Percentiles rank a stretch among this genome's conserved stretches.
Conservation (phyloP, 208 protist genomes). For the Trichomonas tenax region DNA sequence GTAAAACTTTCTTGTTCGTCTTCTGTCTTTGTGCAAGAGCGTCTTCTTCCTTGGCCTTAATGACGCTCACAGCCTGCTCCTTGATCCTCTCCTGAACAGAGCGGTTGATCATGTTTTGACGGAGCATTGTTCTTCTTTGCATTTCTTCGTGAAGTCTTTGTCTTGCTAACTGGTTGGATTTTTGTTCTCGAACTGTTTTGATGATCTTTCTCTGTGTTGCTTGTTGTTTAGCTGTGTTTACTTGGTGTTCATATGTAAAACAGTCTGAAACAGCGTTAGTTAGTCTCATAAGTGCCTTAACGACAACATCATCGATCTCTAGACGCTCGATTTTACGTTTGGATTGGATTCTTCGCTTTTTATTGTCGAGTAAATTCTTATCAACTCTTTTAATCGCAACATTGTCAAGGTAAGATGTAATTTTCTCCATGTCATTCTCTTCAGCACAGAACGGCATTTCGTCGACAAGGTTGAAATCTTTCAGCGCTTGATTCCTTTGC, state of each 20-base stretch:
- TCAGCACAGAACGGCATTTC: background rate
- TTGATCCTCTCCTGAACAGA: background rate
- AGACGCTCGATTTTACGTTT: background rate
- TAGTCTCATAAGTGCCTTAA: background rate
- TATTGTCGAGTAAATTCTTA: background rate
- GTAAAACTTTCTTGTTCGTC: background rate
- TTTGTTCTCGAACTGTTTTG: background rate
- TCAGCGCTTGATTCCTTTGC: background rate
- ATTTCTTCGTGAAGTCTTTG: constrained; percentile 11
- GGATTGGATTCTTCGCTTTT: background rate
- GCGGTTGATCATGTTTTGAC: background rate
- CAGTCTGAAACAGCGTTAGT: background rate
- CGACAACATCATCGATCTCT: constrained; percentile 15
- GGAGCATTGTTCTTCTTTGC: background rate
- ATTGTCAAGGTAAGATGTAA: background rate
- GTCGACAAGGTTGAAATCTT: background rate
- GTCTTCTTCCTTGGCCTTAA: background rate
- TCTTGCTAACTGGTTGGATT: background rate
- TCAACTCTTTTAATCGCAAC: background rate
- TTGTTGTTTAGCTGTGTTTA: background rate
- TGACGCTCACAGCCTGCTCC: background rate
- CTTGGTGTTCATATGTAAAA: constrained; percentile 3
- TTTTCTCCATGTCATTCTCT: background rate
- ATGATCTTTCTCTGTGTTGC: background rate
- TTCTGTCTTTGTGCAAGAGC: background rate